Evolutionary conservation across 352 stramenopile species (phyloP).

Genomic region (Globisporangium paddicum): DNA sequence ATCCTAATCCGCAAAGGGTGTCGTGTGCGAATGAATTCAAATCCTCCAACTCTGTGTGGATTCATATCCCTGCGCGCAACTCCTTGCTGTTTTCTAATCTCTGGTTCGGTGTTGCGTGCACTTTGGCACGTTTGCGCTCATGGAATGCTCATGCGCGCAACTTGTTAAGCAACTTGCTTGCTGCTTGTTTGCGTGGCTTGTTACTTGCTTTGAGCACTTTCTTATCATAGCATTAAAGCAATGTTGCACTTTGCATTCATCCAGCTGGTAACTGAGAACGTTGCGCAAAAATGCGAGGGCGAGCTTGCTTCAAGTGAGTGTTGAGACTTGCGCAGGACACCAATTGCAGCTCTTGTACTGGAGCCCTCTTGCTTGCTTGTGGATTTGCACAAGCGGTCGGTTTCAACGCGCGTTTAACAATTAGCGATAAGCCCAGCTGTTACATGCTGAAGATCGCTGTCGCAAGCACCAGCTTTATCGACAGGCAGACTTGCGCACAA

Average conservation of each 20-base stretch:
- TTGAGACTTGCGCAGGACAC: no score
- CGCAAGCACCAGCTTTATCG: not conserved
- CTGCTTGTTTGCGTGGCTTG: not conserved
- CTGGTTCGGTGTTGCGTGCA: not conserved
- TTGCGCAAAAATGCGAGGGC: not conserved
- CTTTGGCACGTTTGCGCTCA: not conserved
- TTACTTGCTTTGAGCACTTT: not conserved
- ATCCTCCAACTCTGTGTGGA: not conserved
- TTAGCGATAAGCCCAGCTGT: not conserved
- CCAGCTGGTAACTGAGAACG: not conserved
- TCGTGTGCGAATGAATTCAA: no score
- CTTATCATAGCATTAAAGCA: no score
- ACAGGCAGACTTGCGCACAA: not conserved
- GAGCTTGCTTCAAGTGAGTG: no score
- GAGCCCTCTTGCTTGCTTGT: not conserved
- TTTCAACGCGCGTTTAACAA: not conserved
- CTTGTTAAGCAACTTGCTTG: not conserved
- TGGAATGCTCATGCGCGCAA: not conserved
- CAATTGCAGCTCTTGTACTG: not conserved
- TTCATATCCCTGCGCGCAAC: not conserved
- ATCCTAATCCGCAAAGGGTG: not conserved
- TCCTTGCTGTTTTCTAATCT: not conserved
- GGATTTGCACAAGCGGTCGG: not conserved
- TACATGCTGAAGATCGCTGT: not conserved
- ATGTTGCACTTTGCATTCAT: not conserved